Conservation (phyloP, 768 basidiomycete genomes). For the Termitomyces sp. region DNA sequence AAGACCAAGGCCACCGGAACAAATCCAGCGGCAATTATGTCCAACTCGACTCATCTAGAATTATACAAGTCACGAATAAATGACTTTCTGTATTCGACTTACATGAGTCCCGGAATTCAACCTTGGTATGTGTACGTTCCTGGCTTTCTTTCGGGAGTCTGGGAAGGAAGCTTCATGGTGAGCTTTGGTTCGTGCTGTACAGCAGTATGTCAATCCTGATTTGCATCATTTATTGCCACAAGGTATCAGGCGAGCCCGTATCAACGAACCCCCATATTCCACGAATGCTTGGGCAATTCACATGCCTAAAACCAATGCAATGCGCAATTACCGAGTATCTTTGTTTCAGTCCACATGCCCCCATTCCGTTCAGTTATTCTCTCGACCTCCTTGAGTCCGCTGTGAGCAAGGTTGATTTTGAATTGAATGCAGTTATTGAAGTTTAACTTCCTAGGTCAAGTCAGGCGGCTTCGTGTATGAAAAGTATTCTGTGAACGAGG, state of each 20-base stretch:
- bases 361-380: slow-evolving; percentile 19
- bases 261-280: slow-evolving; percentile 5
- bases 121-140: slow-evolving; percentile 29
- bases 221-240: slow-evolving; percentile 7
- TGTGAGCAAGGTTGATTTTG: slow-evolving; percentile 5
- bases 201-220: background rate
- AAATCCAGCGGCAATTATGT: background rate
- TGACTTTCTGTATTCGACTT: slow-evolving; percentile 8
- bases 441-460: slow-evolving; percentile 6
- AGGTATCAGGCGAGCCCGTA: slow-evolving; percentile 11
- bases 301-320: slow-evolving; percentile 44
- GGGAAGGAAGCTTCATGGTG: slow-evolving; percentile 61
- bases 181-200: slow-evolving; percentile 11
- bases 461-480: slow-evolving; percentile 20
- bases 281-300: slow-evolving; percentile 21
- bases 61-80: slow-evolving; percentile 23
- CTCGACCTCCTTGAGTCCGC: slow-evolving; percentile 11
- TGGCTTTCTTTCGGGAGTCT: slow-evolving; percentile 47
- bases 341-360: slow-evolving; percentile 32
- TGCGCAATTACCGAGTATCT: slow-evolving; percentile 40
- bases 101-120: slow-evolving; percentile 13
- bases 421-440: background rate
- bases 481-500: slow-evolving; percentile 11
- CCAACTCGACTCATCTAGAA: slow-evolving; percentile 23
- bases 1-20: slow-evolving; percentile 1